phyloP scores from a whole-genome alignment of 208 protist species.

The Trichomonas gallinae region DNA sequence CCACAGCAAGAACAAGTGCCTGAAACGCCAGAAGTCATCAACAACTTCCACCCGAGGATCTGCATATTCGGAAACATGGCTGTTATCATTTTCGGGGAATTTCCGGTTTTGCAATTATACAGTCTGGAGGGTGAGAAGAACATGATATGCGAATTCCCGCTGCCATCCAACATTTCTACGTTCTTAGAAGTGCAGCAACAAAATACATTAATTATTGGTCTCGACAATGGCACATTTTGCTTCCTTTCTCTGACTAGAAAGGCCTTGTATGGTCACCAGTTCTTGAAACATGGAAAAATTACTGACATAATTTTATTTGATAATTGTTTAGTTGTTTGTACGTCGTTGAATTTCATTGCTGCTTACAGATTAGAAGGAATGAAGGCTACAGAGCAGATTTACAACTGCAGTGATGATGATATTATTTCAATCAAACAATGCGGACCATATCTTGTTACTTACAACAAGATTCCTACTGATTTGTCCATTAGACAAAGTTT shows the following conservation, averaged over 20 bases:
- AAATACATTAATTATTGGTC: background rate
- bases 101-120: background rate
- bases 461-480: background rate
- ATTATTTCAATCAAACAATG: background rate
- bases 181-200: background rate
- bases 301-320: background rate
- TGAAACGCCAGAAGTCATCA: too few relatives aligned
- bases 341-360: background rate
- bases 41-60: background rate
- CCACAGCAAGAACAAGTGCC: background rate
- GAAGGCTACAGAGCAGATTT: background rate
- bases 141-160: background rate
- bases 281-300: background rate
- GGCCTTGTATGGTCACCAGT: background rate
- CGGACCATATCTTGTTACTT: background rate
- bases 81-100: background rate
- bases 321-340: background rate
- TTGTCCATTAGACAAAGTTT: background rate
- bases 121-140: background rate
- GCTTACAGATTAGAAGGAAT: background rate
- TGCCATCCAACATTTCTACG: background rate
- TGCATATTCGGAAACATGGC: background rate
- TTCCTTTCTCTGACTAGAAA: background rate
- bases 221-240: constrained; percentile 13
- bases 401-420: background rate